Evolutionary conservation across 140 eudicot genomes (phyloP).

Genomic region (Cichorium intybus): DNA sequence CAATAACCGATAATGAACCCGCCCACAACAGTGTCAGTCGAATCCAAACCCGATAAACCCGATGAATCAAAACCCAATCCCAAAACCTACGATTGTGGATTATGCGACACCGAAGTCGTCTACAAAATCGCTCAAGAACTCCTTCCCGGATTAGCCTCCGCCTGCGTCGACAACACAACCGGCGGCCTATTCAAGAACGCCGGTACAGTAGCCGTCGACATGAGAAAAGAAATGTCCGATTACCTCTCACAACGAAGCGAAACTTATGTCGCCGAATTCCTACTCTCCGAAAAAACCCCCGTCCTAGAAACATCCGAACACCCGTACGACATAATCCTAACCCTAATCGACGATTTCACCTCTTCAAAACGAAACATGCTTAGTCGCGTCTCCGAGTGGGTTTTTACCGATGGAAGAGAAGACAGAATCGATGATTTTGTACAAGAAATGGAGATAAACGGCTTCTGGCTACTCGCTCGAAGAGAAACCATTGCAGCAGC

Average conservation of each 20-base stretch:
- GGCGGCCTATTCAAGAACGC: slow-evolving; percentile 79
- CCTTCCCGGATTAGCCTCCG: slow-evolving; percentile 87
- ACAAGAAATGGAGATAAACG: slow-evolving; percentile 83
- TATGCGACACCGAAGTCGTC: slow-evolving; percentile 65
- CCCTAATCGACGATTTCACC: slow-evolving; percentile 65
- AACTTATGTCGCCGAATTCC: slow-evolving; percentile 74
- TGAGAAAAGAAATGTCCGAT: slow-evolving; percentile 80
- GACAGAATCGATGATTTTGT: slow-evolving; percentile 84
- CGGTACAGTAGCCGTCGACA: slow-evolving; percentile 73
- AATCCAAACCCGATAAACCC: slow-evolving; percentile 44
- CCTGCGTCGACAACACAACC: slow-evolving; percentile 86
- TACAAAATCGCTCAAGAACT: slow-evolving; percentile 74
- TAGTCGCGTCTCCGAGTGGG: slow-evolving; percentile 77
- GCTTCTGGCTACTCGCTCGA: slow-evolving; percentile 78
- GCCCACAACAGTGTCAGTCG: slow-evolving; percentile 44
- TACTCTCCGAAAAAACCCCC: slow-evolving; percentile 56
- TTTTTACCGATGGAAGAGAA: slow-evolving; percentile 76
- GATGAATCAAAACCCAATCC: slow-evolving; percentile 44
- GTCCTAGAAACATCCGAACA: slow-evolving; percentile 49
- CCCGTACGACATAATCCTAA: slow-evolving; percentile 69
- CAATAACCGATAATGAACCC: slow-evolving; percentile 50
- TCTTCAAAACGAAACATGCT: slow-evolving; percentile 58
- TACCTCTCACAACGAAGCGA: slow-evolving; percentile 63
- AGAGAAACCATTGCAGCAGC: slow-evolving; percentile 62
- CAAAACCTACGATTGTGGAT: slow-evolving; percentile 57